These are phyloP conservation scores for Penicillium daleae DNA, from an alignment of 495 filamentous ascomycete species.

Conservation along the genomic window DNA sequence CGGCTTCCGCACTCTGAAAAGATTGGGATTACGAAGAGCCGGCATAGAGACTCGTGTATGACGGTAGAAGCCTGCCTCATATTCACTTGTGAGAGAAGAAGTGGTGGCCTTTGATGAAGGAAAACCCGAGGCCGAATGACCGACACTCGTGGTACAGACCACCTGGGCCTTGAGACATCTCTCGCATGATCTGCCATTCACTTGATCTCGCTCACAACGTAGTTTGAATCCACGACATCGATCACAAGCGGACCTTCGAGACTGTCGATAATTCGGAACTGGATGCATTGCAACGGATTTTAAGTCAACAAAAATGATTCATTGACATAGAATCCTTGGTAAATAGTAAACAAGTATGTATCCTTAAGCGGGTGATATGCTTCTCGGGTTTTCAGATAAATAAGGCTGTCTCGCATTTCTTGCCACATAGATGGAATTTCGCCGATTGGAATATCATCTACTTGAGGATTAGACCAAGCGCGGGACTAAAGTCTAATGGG, in stretches of 20 bases:
- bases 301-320: not conserved
- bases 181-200: conserved; percentile 33
- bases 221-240: conserved; percentile 48
- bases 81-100: conserved; percentile 1
- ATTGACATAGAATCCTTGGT: not conserved
- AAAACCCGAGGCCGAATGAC: conserved; percentile 18
- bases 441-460: conserved; percentile 16
- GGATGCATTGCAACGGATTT: conserved; percentile 21
- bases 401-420: not conserved
- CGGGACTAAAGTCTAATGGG: not conserved
- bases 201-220: conserved; percentile 40
- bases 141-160: conserved; percentile 29
- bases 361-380: not conserved
- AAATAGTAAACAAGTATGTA: not conserved
- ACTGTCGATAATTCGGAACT: conserved; percentile 28
- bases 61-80: conserved; percentile 1
- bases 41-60: conserved; percentile 10
- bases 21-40: conserved; percentile 21
- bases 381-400: not conserved
- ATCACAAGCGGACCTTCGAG: conserved; percentile 46
- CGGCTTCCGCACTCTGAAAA: conserved; percentile 21
- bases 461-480: conserved; percentile 18
- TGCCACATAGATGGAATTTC: not conserved
- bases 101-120: conserved; percentile 5
- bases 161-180: conserved; percentile 36